These are phyloP conservation scores for Blastobotrys terrestris DNA, from an alignment of 805 yeast genomes.

Conservation along the genomic window DNA sequence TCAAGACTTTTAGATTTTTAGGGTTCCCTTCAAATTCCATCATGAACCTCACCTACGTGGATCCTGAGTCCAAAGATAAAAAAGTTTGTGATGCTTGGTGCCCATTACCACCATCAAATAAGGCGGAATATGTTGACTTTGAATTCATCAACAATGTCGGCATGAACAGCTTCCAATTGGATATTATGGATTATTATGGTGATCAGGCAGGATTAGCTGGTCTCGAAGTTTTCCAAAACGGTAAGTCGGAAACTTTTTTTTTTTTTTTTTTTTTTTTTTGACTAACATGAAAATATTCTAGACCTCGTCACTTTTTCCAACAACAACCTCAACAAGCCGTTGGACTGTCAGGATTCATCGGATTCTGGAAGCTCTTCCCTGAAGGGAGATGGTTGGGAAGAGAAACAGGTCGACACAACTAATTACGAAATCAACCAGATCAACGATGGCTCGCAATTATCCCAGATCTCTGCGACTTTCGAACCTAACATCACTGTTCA, in stretches of 20 bases:
- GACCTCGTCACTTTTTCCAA: conserved; percentile 63
- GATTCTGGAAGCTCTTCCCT: conserved; percentile 29
- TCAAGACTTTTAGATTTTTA: conserved; percentile 59
- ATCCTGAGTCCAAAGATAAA: conserved; percentile 57
- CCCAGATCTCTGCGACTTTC: conserved; percentile 41
- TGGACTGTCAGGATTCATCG: conserved; percentile 45
- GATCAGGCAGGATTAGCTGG: conserved; percentile 63
- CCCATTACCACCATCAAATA: conserved; percentile 47
- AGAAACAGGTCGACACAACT: conserved; percentile 6
- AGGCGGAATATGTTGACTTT: conserved; percentile 67
- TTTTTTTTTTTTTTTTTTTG: not conserved
- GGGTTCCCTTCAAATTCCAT: conserved; percentile 80
- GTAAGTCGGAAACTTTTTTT: not conserved
- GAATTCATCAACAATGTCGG: conserved; percentile 64
- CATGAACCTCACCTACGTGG: conserved; percentile 83
- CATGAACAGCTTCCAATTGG: conserved; percentile 55
- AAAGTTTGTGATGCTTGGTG: conserved; percentile 83
- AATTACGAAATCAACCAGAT: conserved; percentile 25
- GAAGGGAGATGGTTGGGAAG: conserved; percentile 27
- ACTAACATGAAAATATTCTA: conserved; percentile 8
- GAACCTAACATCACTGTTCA: conserved; percentile 63
- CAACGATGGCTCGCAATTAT: conserved; percentile 27
- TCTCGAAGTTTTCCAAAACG: conserved; percentile 57
- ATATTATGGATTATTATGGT: conserved; percentile 66
- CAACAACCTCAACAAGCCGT: conserved; percentile 56